phyloP scores from a whole-genome alignment of 2,329 filamentous ascomycete species.

The Colletotrichum spinosum region DNA sequence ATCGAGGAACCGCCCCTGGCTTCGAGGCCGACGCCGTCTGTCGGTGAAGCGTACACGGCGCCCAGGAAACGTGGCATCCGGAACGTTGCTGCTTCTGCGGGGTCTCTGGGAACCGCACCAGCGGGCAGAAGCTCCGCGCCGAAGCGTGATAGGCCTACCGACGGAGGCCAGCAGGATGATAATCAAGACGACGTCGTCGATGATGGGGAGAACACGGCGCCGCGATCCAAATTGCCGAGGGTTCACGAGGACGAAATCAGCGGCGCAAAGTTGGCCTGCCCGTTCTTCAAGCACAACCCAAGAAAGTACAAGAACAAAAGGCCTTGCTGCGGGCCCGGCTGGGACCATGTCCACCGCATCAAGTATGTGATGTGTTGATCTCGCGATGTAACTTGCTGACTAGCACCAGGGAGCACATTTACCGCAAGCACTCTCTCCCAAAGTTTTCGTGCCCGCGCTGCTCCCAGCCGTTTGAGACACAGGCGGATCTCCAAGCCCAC shows the following conservation, averaged over 20 bases:
- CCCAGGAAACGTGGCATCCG: too few relatives aligned
- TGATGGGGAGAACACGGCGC: neutral
- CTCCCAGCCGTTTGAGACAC: constrained; percentile 48
- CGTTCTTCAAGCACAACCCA: constrained; percentile 54
- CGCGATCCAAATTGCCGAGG: constrained; percentile 19
- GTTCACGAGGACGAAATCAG: constrained; percentile 18
- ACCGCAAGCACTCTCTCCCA: constrained; percentile 50
- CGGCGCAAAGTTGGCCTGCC: constrained; percentile 47
- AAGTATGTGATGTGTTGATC: constrained; percentile 43
- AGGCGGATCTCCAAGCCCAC: constrained; percentile 47
- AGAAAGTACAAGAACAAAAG: constrained; percentile 48
- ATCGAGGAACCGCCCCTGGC: too few relatives aligned
- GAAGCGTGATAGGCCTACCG: constrained; percentile 6
- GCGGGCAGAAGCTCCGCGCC: too few relatives aligned
- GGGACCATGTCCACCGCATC: constrained; percentile 52
- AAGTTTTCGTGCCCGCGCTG: constrained; percentile 49
- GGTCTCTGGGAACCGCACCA: too few relatives aligned
- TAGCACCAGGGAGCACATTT: constrained; percentile 49
- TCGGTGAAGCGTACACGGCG: too few relatives aligned
- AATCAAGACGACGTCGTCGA: neutral
- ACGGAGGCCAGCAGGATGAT: neutral
- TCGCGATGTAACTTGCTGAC: neutral
- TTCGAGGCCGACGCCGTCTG: too few relatives aligned
- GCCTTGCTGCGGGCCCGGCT: constrained; percentile 51
- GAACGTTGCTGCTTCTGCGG: too few relatives aligned